phyloP scores from a whole-genome alignment of 805 yeast genomes.

The Scheffersomyces ergatensis region DNA sequence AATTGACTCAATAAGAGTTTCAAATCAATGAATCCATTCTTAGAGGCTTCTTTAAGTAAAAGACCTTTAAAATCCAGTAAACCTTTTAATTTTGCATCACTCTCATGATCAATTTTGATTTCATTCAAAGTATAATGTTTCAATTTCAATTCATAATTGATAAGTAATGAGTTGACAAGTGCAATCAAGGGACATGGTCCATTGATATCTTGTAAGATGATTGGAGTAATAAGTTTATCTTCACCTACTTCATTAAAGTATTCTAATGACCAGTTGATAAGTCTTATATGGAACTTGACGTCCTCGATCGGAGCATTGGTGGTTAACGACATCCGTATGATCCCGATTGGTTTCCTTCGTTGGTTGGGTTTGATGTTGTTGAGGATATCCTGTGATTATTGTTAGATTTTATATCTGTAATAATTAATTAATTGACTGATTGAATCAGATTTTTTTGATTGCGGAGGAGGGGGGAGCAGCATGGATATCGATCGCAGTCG shows the following conservation, averaged over 20 bases:
- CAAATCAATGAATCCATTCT: slow-evolving; percentile 18
- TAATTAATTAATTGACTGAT: too few relatives aligned
- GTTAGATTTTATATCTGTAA: too few relatives aligned
- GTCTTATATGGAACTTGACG: slow-evolving; percentile 8
- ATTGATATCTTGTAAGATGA: slow-evolving; percentile 73
- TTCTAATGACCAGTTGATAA: slow-evolving; percentile 9
- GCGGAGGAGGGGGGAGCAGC: too few relatives aligned
- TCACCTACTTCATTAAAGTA: slow-evolving; percentile 1
- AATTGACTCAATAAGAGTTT: slow-evolving; percentile 46
- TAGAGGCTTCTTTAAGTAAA: slow-evolving; percentile 9
- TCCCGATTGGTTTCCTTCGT: too few relatives aligned
- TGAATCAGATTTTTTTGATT: too few relatives aligned
- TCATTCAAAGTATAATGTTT: slow-evolving; percentile 9
- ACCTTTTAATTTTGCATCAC: slow-evolving; percentile 7
- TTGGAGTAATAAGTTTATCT: slow-evolving; percentile 42
- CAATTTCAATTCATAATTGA: slow-evolving; percentile 39
- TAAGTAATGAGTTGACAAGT: slow-evolving; percentile 63
- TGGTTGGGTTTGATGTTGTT: too few relatives aligned
- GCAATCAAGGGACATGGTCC: slow-evolving; percentile 92
- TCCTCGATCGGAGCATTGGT: neutral
- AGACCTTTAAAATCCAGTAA: slow-evolving; percentile 14
- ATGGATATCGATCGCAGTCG: too few relatives aligned
- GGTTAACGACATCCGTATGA: neutral
- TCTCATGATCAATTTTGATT: slow-evolving; percentile 1
- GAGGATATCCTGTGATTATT: too few relatives aligned